Conservation (phyloP, 768 basidiomycete species). For the Rhizopogon vesiculosus region DNA sequence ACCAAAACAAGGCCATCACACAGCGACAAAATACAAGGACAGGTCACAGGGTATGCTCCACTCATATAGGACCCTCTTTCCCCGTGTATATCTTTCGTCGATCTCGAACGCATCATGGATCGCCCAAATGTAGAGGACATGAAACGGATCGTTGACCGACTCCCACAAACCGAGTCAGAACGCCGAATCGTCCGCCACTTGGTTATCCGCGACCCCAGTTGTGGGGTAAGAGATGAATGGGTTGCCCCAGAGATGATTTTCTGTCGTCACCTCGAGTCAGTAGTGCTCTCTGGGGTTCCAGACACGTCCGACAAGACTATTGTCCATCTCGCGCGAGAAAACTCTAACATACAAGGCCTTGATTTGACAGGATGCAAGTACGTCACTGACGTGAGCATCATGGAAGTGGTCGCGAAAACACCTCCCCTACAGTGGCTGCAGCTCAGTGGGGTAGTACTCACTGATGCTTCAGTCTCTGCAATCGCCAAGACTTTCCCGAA, state of each 20-base stretch:
- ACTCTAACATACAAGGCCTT: conserved; percentile 66
- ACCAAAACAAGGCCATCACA: background rate
- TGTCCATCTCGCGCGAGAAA: conserved; percentile 53
- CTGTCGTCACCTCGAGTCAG: conserved; percentile 64
- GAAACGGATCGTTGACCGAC: conserved; percentile 54
- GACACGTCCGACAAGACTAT: conserved; percentile 69
- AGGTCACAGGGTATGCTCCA: background rate
- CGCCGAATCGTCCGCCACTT: conserved; percentile 58
- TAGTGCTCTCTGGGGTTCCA: conserved; percentile 63
- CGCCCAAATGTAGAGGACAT: conserved; percentile 39
- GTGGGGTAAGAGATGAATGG: conserved; percentile 50
- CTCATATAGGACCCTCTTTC: background rate
- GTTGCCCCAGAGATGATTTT: conserved; percentile 51
- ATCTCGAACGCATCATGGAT: conserved; percentile 15
- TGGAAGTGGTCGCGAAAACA: conserved; percentile 64
- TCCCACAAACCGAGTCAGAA: conserved; percentile 56
- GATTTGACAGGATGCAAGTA: conserved; percentile 71
- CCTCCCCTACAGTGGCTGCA: conserved; percentile 71
- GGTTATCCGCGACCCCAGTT: conserved; percentile 39
- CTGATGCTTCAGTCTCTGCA: conserved; percentile 55
- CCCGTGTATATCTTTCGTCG: background rate
- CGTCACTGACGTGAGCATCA: conserved; percentile 75
- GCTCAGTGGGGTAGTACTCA: conserved; percentile 63
- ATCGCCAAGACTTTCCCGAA: conserved; percentile 72
- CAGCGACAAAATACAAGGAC: background rate